phyloP scores from a whole-genome alignment of 805 yeast genomes.

The Candida glaebosa region DNA sequence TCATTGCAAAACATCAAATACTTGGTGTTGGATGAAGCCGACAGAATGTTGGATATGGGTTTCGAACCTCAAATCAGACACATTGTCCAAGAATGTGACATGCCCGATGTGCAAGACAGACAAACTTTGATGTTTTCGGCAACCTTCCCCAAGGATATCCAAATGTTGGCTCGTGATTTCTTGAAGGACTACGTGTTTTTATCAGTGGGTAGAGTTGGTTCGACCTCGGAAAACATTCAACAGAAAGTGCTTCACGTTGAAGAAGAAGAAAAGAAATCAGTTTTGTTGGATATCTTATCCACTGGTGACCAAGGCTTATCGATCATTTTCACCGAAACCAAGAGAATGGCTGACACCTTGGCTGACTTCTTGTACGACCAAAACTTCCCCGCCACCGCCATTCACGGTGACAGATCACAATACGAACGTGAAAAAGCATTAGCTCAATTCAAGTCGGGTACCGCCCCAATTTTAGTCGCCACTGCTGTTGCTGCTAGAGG shows the following conservation, averaged over 20 bases:
- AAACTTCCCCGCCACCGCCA: constrained; percentile 94
- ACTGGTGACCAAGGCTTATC: constrained; percentile 82
- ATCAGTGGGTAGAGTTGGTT: constrained; percentile 98
- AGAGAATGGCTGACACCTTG: constrained; percentile 96
- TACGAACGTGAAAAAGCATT: constrained; percentile 96
- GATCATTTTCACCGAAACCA: constrained; percentile 94
- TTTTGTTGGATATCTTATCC: constrained; percentile 79
- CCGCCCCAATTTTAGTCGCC: constrained; percentile 92
- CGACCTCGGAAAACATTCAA: constrained; percentile 97
- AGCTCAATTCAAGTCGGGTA: constrained; percentile 88
- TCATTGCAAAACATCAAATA: constrained; percentile 87
- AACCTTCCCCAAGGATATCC: constrained; percentile 98
- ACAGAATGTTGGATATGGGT: constrained; percentile 99
- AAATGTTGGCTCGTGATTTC: constrained; percentile 95
- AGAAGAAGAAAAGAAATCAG: constrained; percentile 85
- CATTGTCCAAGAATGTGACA: constrained; percentile 95
- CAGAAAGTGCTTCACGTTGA: constrained; percentile 92
- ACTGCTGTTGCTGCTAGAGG: constrained; percentile 99
- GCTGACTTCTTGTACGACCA: constrained; percentile 88
- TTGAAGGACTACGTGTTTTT: constrained; percentile 92
- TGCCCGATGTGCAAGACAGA: constrained; percentile 89
- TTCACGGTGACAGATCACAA: constrained; percentile 99
- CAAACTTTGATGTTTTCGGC: constrained; percentile 99
- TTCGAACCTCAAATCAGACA: constrained; percentile 99
- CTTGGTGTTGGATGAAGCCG: constrained; percentile 97